Base-by-base conservation (phyloP, 2,329 filamentous ascomycete genomes). In the Botryotinia convoluta region DNA sequence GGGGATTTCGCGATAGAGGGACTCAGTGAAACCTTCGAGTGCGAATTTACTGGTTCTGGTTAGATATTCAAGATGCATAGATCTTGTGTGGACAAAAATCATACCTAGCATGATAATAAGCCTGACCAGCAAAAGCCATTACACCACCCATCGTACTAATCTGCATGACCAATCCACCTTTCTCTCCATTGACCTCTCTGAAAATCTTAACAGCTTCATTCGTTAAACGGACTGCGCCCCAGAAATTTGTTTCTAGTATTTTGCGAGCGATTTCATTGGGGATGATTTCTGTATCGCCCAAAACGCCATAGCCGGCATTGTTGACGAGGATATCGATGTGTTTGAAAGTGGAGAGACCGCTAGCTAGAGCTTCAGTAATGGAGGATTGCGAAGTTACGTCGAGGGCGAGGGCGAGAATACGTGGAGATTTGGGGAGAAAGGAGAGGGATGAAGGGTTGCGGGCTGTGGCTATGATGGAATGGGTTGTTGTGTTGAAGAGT, bases 241-340 rank as follows among this genome's bases (percentile, higher is more conserved):
- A 75, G 54, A 75, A 75, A 48, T 71, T 74, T 8, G 82, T 84
- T 14, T 85, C 83, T 67, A 85, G 78, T 35, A 83, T 60, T 1
- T 73, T 73, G 18, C 81, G 80, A 5, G 79, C 75, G 71, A 81
- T 77, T 4, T 74, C 75, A 10, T 81, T 77, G 10, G 75, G 74
- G 12, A 80, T 77, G 12, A 73, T 74, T 73, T 90, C 88, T 48
- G 88, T 84, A 1, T 87, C 84, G n/a, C 85, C 86, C 10, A 80
- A 77, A 1, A 87, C 80, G 22, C 86, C 84, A 60, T 82, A 2
- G 77, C 79, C 18, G 0, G 88, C 87, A 16, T 88, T 82, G 68
- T 90, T 88, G 12, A 86, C 86, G 29, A 86, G 85, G 7, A 86
- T 86, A 74, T 88, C 85, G 22, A 89, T 83, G 69, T 83, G 84